A percentile compares a stretch with the other conserved stretches of the same genome.
phyloP scores from a whole-genome alignment of 768 basidiomycete genomes.

The Leccinum rimulosum region DNA sequence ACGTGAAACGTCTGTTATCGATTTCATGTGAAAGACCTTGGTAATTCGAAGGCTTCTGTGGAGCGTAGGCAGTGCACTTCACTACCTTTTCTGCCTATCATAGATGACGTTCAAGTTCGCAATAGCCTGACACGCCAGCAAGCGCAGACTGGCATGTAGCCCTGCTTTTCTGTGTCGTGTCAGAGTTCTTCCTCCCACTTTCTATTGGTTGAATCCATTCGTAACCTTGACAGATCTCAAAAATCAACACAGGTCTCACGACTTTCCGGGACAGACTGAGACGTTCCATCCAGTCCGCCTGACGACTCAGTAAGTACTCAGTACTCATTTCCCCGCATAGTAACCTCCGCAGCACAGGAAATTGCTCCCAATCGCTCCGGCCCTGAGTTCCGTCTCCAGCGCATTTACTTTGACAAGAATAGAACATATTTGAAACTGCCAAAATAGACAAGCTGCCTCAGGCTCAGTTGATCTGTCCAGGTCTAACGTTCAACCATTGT shows the following conservation, averaged over 20 bases:
- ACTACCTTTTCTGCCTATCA: not conserved
- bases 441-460: not conserved
- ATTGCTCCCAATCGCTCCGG: not conserved
- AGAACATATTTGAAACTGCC: constrained; percentile 7
- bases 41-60: not conserved
- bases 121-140: not conserved
- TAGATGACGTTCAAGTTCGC: no score
- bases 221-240: not conserved
- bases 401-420: constrained; percentile 1
- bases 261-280: not conserved
- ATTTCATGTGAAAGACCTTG: not conserved
- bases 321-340: not conserved
- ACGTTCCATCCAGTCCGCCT: not conserved
- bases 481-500: constrained; percentile 4
- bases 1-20: not conserved
- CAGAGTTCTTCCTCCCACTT: not conserved
- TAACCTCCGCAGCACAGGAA: not conserved
- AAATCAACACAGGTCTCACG: not conserved
- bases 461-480: not conserved
- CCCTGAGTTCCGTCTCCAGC: not conserved
- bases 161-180: not conserved
- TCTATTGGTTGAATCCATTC: constrained; percentile 6
- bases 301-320: not conserved
- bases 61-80: not conserved
- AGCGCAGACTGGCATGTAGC: not conserved